Evolutionary conservation across 2,329 filamentous ascomycete genomes (phyloP).

Genomic region (Penicillium sp.): DNA sequence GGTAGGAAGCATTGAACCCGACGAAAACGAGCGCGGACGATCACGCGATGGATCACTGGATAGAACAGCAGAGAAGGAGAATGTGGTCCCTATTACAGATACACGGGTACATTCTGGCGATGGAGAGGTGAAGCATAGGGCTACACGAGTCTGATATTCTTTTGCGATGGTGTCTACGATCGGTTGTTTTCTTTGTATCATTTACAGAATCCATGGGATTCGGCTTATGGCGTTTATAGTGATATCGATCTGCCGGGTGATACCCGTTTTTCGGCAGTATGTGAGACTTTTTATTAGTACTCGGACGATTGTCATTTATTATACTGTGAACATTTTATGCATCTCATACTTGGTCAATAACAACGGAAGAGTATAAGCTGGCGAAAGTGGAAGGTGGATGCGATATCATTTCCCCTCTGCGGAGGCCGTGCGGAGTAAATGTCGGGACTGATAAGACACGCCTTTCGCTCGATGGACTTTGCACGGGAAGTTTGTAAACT

Average conservation of each 20-base stretch:
- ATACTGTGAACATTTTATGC: conserved; percentile 1
- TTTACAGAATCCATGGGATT: not conserved
- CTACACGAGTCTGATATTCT: conserved; percentile 8
- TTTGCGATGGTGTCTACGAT: not conserved
- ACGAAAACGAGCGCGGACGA: conserved; percentile 9
- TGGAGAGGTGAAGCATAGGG: conserved; percentile 14
- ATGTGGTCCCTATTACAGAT: conserved; percentile 6
- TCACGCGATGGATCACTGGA: not conserved
- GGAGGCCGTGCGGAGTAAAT: not conserved
- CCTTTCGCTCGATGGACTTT: not conserved
- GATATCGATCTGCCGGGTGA: not conserved
- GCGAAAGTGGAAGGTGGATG: not conserved
- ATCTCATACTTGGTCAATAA: not conserved
- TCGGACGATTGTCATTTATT: not conserved
- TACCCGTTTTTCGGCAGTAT: conserved; percentile 1
- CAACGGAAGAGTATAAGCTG: not conserved
- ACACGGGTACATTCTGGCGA: conserved; percentile 4
- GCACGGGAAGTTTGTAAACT: not conserved
- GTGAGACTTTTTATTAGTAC: not conserved
- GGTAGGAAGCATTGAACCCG: conserved; percentile 21
- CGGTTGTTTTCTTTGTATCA: not conserved
- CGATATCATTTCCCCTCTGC: not conserved
- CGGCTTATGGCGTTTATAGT: not conserved
- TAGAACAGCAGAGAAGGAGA: conserved; percentile 7
- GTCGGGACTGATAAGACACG: not conserved